phyloP scores from a whole-genome alignment of 768 basidiomycete species.

The Mycena crocata region DNA sequence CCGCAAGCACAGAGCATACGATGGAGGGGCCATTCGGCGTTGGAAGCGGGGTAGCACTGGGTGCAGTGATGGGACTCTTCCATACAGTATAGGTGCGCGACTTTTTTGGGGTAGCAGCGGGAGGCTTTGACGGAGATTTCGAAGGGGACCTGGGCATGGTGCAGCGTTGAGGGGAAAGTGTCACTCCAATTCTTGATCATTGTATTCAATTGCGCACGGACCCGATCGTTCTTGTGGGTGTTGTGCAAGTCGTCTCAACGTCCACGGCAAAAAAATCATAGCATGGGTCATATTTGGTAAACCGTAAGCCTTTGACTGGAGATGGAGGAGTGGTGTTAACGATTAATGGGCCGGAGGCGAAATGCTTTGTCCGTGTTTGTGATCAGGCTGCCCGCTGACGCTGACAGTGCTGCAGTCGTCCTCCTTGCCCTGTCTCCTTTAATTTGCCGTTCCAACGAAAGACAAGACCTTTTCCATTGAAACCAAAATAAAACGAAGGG shows the following conservation, averaged over 20 bases:
- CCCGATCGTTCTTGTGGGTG: no score
- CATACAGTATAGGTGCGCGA: slow-evolving; percentile 9
- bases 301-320: background rate
- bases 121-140: no score
- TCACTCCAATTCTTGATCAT: slow-evolving; percentile 1
- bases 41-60: slow-evolving; percentile 1
- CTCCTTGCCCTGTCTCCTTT: background rate
- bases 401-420: slow-evolving; percentile 6
- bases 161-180: background rate
- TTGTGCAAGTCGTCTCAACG: background rate
- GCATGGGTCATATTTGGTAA: no score
- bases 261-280: no score
- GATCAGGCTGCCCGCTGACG: slow-evolving; percentile 7
- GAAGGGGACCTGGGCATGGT: slow-evolving; percentile 16
- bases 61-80: slow-evolving; percentile 13
- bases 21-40: slow-evolving; percentile 19
- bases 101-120: slow-evolving; percentile 21
- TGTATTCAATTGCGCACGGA: background rate
- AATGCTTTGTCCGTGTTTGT: slow-evolving; percentile 16
- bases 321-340: background rate
- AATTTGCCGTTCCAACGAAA: background rate
- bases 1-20: background rate
- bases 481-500: background rate
- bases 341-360: no score
- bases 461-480: slow-evolving; percentile 4